Evolutionary conservation across 1,139 yeast species (phyloP), one percentile per base, ranked within the genome.

Genomic region (Yamadazyma diospyri): DNA sequence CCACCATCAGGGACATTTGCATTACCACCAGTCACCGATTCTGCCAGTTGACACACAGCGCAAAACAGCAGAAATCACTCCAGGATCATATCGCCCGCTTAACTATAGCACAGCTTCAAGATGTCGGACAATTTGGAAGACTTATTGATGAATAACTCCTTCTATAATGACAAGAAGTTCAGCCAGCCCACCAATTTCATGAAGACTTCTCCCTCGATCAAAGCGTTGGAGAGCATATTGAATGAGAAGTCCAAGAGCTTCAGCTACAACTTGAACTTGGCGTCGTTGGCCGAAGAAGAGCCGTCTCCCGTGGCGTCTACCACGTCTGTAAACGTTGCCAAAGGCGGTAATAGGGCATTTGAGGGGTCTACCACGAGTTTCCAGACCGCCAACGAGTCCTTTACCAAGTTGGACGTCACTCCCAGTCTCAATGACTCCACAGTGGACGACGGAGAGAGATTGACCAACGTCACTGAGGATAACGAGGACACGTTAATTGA

Each of bases 151-250:
- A 44, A 41, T 27, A 40, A 44, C 27, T 42, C 47, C 21, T 45
- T 45, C 36, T 45, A 42, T 29, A 39, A 46, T 2, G 25, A 39
- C 17, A 41, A 45, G 27, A 37, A 28, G 17, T 32, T 19, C 11
- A 17, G 31, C n/a, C 47, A 37, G 2, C 46, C 45, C 49, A 70
- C 80, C 2, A 59, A 71, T 29, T 67, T 74, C 25, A 72, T 76
- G 69, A 63, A 64, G 30, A 61, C 60, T 20, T 72, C 78, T 28
- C 81, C 81, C 6, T 71, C 78, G 25, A 64, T 76, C 47, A 71
- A 69, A 43, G 78, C 78, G 2, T 55, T 76, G 42, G 78, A 72
- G 45, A 58, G 53, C 32, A 69, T 72, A 14, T 55, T 75, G 31
- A 66, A 61, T 36, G 61, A 59, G 38, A 54, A 49, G 35, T 40